Evolutionary conservation across 2,329 filamentous ascomycete genomes (phyloP).

Genomic region (Fusarium bulbicola): DNA sequence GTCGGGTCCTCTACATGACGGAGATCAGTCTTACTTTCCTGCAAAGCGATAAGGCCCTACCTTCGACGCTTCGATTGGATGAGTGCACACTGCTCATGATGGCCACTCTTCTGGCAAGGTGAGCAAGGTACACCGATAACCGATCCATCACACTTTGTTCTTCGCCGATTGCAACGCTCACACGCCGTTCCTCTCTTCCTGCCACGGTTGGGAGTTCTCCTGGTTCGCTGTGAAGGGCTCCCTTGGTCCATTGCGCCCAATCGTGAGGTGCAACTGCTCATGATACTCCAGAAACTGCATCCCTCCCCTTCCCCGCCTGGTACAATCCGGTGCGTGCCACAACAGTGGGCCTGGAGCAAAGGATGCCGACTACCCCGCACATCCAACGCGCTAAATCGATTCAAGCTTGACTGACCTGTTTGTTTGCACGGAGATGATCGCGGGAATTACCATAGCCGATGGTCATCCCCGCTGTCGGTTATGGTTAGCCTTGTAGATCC

Average conservation of each 20-base stretch:
- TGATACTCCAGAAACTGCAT: background rate
- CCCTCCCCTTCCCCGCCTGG: background rate
- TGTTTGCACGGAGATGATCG: background rate
- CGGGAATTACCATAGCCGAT: background rate
- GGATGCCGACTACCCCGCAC: background rate
- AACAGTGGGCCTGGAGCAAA: background rate
- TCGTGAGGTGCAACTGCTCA: fast-evolving
- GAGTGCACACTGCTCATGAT: background rate
- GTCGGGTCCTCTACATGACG: background rate
- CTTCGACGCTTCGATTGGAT: background rate
- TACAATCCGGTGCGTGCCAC: background rate
- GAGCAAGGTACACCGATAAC: background rate
- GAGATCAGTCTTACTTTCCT: fast-evolving
- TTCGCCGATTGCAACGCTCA: background rate
- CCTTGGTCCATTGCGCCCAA: background rate
- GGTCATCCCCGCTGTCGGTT: background rate
- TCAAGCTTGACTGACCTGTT: too few species aligned
- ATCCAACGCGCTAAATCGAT: background rate
- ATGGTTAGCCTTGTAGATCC: background rate
- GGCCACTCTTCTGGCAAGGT: background rate
- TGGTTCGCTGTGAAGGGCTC: fast-evolving
- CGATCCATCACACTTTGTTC: conserved; percentile 6
- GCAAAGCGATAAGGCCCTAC: fast-evolving
- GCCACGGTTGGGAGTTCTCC: background rate
- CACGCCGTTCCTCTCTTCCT: background rate